Evolutionary conservation across 345 rosid species (phyloP).

Genomic region (Brassica nigra): DNA sequence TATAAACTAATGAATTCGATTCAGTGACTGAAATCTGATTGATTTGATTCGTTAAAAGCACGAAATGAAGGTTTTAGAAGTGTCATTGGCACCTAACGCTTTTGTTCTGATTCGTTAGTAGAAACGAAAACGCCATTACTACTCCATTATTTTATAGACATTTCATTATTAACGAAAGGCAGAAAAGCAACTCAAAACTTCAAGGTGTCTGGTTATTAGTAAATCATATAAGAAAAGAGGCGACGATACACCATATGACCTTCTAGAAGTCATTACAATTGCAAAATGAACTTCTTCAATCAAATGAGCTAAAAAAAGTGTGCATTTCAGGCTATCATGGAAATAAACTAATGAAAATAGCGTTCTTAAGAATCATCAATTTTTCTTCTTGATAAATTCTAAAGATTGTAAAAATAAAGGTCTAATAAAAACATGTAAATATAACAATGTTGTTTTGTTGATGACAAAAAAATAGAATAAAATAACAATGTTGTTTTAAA

Average conservation of each 20-base stretch:
- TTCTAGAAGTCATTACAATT: constrained; percentile 12
- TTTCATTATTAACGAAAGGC: not conserved
- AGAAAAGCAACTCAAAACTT: not conserved
- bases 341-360: not conserved
- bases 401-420: not conserved
- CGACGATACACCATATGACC: not conserved
- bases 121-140: constrained; percentile 10
- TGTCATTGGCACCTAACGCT: constrained; percentile 40
- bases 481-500: not conserved
- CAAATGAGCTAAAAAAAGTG: not conserved
- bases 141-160: not conserved
- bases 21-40: constrained; percentile 25
- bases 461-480: no score
- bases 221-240: not conserved
- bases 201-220: not conserved
- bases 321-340: not conserved
- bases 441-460: not conserved
- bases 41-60: constrained; percentile 35
- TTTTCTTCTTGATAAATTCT: not conserved
- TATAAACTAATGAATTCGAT: constrained; percentile 9
- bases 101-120: constrained; percentile 19
- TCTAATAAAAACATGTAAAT: not conserved
- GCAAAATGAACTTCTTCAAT: not conserved
- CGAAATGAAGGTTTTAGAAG: constrained; percentile 33
- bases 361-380: not conserved